phyloP scores from a whole-genome alignment of 2,329 filamentous ascomycete species.

The Colletotrichum sp. region DNA sequence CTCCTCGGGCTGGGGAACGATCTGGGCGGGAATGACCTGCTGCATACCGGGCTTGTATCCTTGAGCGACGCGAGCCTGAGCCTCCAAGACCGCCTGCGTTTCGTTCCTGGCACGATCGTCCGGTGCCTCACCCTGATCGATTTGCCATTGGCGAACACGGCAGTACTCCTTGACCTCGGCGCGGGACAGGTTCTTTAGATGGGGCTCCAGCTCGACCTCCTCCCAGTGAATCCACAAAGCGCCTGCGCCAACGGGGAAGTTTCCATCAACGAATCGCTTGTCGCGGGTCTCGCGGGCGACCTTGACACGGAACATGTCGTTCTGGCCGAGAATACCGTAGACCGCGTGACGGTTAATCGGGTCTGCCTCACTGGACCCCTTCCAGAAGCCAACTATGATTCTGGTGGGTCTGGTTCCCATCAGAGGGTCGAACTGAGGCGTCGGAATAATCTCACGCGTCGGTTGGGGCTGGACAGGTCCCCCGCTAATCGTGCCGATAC shows the following conservation, averaged over 20 bases:
- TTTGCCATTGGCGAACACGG: conserved; percentile 63
- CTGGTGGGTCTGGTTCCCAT: conserved; percentile 60
- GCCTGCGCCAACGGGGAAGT: conserved; percentile 65
- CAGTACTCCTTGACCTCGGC: conserved; percentile 69
- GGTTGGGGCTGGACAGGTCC: conserved; percentile 20
- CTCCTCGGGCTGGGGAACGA: conserved; percentile 22
- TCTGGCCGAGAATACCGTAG: conserved; percentile 65
- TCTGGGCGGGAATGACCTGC: neutral
- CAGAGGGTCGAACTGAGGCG: conserved; percentile 42
- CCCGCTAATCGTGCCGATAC: conserved; percentile 36
- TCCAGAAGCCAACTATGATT: conserved; percentile 66
- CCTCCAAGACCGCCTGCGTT: conserved; percentile 54
- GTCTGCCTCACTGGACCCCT: conserved; percentile 52
- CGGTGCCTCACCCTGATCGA: conserved; percentile 56
- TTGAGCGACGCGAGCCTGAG: conserved; percentile 47
- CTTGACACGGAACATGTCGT: conserved; percentile 70
- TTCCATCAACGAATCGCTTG: conserved; percentile 61
- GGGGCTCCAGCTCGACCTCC: conserved; percentile 63
- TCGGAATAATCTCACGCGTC: neutral
- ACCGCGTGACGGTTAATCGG: conserved; percentile 63
- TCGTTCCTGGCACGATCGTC: conserved; percentile 57
- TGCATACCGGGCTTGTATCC: conserved; percentile 24
- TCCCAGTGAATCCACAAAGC: conserved; percentile 68
- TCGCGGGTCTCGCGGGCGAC: conserved; percentile 65
- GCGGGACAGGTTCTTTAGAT: conserved; percentile 55